A percentile compares a stretch with the other conserved stretches of the same genome.
These are phyloP conservation scores for Colletotrichum viniferum DNA, from an alignment of 2,329 filamentous ascomycete species.

Conservation along the genomic window DNA sequence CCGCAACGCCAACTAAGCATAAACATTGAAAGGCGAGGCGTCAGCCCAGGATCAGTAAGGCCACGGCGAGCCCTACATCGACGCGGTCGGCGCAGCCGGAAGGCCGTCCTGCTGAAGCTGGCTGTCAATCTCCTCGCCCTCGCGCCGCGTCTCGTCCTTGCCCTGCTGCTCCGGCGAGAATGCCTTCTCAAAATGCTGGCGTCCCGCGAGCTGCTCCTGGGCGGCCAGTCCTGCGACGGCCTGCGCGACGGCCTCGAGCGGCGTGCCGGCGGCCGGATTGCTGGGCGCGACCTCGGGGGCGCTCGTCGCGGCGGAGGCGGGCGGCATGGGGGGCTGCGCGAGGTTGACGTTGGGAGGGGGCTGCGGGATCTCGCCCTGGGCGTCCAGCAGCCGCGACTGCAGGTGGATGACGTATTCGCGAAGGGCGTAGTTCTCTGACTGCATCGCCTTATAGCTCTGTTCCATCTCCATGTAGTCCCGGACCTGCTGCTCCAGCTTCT, in stretches of 20 bases:
- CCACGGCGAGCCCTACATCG: slow-evolving; percentile 30
- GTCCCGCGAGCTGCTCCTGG: slow-evolving; percentile 43
- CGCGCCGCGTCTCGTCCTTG: slow-evolving; percentile 46
- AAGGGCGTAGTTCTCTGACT: slow-evolving; percentile 87
- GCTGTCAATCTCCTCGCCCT: slow-evolving; percentile 59
- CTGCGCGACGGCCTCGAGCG: slow-evolving; percentile 56
- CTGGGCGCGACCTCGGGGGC: slow-evolving; percentile 3
- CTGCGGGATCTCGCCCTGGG: slow-evolving; percentile 82
- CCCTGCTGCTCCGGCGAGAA: slow-evolving; percentile 41
- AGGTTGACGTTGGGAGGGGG: slow-evolving; percentile 83
- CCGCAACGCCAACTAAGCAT: slow-evolving; percentile 17
- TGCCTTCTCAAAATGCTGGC: slow-evolving; percentile 36
- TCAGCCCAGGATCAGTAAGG: neutral
- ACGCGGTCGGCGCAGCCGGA: slow-evolving; percentile 29
- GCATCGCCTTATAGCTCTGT: slow-evolving; percentile 77
- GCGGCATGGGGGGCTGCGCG: slow-evolving; percentile 47
- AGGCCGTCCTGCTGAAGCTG: slow-evolving; percentile 51
- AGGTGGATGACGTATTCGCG: slow-evolving; percentile 92
- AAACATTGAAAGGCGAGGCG: slow-evolving; percentile 1
- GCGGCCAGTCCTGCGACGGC: slow-evolving; percentile 49
- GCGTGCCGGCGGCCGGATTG: slow-evolving; percentile 33
- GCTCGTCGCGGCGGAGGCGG: slow-evolving; percentile 24
- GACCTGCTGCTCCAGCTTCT: slow-evolving; percentile 94
- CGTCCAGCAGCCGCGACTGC: slow-evolving; percentile 84
- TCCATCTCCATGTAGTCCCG: slow-evolving; percentile 79